These are phyloP conservation scores for Oryza rufipogon DNA, from an alignment of 176 grass and related monocot species.

Conservation along the genomic window DNA sequence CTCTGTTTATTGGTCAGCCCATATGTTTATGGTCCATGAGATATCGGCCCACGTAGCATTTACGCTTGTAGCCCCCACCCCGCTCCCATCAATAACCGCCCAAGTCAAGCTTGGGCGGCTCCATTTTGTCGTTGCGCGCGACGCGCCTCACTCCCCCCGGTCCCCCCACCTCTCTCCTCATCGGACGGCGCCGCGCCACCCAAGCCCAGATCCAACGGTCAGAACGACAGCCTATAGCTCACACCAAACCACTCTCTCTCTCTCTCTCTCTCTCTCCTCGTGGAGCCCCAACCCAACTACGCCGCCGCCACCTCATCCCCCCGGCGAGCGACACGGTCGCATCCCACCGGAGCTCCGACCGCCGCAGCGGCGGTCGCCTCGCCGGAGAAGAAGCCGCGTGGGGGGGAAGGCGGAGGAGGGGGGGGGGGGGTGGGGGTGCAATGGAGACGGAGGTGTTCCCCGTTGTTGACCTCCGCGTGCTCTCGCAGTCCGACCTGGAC, in stretches of 20 bases:
- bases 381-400: neutral
- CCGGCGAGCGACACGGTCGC: constrained; percentile 28
- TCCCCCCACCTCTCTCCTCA: neutral
- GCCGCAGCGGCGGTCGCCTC: neutral
- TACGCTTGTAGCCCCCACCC: too few relatives aligned
- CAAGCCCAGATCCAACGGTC: neutral
- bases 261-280: neutral
- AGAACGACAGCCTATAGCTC: neutral
- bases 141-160: neutral
- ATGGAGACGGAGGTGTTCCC: constrained; percentile 73
- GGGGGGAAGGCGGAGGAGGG: neutral
- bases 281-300: neutral
- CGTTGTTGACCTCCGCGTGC: constrained; percentile 70
- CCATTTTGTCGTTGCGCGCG: neutral
- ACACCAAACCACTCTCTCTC: neutral
- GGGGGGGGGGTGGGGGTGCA: neutral
- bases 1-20: too few relatives aligned
- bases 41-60: neutral
- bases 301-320: constrained; percentile 1
- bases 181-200: neutral
- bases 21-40: neutral
- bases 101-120: neutral
- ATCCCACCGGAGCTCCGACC: constrained; percentile 31
- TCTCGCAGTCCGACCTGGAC: constrained; percentile 70
- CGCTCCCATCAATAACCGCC: neutral